Evolutionary conservation across 2,329 filamentous ascomycete genomes (phyloP), one percentile per base, ranked within the genome.

Genomic region (Dichotomopilus funicola): DNA sequence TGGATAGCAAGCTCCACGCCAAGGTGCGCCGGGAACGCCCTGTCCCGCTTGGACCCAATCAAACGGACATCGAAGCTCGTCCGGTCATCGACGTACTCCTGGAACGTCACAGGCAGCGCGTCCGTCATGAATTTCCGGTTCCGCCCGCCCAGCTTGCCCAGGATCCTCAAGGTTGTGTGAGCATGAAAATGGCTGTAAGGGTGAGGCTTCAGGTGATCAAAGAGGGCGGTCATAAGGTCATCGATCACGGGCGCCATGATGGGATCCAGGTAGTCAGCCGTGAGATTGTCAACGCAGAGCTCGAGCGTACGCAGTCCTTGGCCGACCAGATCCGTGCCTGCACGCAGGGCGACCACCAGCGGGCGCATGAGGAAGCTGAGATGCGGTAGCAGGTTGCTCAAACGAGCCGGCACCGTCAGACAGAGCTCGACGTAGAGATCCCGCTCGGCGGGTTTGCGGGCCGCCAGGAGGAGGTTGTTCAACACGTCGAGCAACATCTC

Each of bases 181-280:
- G 95, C 89, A 67, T 97, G 92, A 71, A 96, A 96, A 70, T 99
- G 95, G 65, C 88, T 96, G 70, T 99, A 96, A 0, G 94, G 94
- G 60, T 91, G 87, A 6, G 94, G 95, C 64, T 88, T 88, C 43
- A 99, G 79, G 69, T 99, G 95, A 61, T 96, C 91, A 79, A 95
- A 99, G 1, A 99, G 78, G 1, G 92, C 92, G 47, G 91, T 94
- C 94, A 99, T 99, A 45, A 99, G 78, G 67, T 99, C 94, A 65
- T 99, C 92, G 70, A 99, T 97, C 33, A 97, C 95, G 0, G 94
- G 95, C 2, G 92, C 90, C 92, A 99, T 99, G 65, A 99, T 97
- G 0, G 94, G 95, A 64, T 99, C 94, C 11, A 99, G 76, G 67
- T 99, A 99, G 66, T 99, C 94, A 0, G 94, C 92, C 0, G 95